Evolutionary conservation across 108 stramenopile genomes (phyloP).

Genomic region (Heterococcus sp.): DNA sequence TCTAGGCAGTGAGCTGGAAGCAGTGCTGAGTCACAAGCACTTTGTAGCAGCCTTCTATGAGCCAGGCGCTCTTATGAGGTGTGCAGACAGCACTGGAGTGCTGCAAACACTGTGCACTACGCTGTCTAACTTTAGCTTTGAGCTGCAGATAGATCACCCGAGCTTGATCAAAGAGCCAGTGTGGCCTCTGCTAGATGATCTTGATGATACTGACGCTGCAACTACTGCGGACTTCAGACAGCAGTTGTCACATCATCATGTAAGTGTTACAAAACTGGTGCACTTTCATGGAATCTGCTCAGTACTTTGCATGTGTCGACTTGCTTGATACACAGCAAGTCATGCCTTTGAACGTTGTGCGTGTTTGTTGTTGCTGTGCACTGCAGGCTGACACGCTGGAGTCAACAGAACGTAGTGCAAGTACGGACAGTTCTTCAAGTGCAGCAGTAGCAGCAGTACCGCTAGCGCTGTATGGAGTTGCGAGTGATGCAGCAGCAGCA

Average conservation of each 20-base stretch:
- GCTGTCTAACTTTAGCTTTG: background rate
- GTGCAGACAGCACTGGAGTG: conserved; percentile 3
- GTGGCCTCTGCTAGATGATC: too few species aligned
- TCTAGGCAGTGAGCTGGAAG: background rate
- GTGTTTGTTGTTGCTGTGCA: background rate
- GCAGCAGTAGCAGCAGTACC: too few species aligned
- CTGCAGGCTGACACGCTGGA: too few species aligned
- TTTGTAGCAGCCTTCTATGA: conserved; percentile 11
- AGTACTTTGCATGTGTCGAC: background rate
- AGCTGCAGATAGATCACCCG: conserved; percentile 5
- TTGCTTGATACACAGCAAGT: background rate
- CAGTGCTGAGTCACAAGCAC: background rate
- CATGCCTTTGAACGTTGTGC: background rate
- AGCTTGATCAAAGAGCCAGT: conserved; percentile 11
- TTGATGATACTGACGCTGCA: too few species aligned
- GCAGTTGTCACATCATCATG: too few species aligned
- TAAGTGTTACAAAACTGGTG: background rate
- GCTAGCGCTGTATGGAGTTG: too few species aligned
- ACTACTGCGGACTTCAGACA: too few species aligned
- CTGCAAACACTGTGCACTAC: conserved; percentile 18
- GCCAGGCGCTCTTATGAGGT: conserved; percentile 3
- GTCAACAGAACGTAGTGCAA: too few species aligned
- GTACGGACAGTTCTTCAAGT: too few species aligned
- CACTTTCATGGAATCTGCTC: background rate
- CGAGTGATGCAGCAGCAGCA: too few species aligned